phyloP scores from a whole-genome alignment of 768 basidiomycete genomes.

The Lentinula guzmanii region DNA sequence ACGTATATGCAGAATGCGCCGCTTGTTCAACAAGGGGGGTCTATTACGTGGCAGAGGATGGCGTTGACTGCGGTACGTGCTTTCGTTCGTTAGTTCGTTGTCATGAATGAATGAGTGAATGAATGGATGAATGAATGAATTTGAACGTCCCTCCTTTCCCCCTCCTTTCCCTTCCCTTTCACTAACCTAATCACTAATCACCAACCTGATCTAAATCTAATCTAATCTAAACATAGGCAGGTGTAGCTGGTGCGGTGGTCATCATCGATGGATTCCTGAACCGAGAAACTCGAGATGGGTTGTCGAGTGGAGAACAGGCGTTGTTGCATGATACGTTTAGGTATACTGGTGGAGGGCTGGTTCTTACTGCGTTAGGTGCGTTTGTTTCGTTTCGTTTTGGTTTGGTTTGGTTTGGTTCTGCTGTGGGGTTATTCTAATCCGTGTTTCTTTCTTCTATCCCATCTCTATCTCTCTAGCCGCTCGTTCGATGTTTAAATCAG shows the following conservation, averaged over 20 bases:
- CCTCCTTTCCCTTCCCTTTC: background rate
- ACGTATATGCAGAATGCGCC: slow-evolving; percentile 8
- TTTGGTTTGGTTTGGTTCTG: background rate
- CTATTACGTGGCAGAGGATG: slow-evolving; percentile 8
- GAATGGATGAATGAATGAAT: no score
- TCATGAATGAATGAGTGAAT: no score
- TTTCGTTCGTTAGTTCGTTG: no score
- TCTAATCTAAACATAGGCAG: slow-evolving; percentile 35
- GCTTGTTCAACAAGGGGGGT: background rate
- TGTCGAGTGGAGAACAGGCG: slow-evolving; percentile 56
- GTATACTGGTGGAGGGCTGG: slow-evolving; percentile 78
- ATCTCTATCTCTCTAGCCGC: slow-evolving; percentile 27
- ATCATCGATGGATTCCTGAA: slow-evolving; percentile 64
- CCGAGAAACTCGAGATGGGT: slow-evolving; percentile 68
- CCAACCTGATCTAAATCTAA: background rate
- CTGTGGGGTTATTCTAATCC: no score
- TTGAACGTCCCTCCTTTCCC: no score
- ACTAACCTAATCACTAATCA: background rate
- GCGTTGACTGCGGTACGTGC: slow-evolving; percentile 9
- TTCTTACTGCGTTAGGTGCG: slow-evolving; percentile 61
- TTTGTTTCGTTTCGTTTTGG: background rate
- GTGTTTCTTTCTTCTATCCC: background rate
- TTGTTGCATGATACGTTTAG: slow-evolving; percentile 75
- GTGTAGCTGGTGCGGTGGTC: slow-evolving; percentile 67
- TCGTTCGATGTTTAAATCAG: slow-evolving; percentile 66